Evolutionary conservation across 768 basidiomycete genomes (phyloP), one percentile per base, ranked within the genome.

Genomic region (Amanita exitialis): DNA sequence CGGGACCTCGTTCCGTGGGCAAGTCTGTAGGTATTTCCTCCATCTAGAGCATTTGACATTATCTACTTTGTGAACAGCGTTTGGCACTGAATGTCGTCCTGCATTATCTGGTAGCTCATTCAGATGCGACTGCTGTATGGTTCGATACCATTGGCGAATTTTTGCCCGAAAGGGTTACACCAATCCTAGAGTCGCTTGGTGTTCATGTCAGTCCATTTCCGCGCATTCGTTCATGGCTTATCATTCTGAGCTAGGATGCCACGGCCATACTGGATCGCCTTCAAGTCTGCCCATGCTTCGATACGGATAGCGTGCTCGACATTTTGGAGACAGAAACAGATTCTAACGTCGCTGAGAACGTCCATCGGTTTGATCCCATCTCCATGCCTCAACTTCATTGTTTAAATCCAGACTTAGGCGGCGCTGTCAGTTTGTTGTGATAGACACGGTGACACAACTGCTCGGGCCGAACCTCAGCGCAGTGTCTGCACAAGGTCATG

Each of bases 121-220:
- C 55, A 16, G 56, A 70, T n/a, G 62, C 69, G 2, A 69, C 61
- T 45, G 78, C 71, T 1, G 59, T 79, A 4, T 90, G 88, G 88
- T 73, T 90, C 42, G 87, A 90, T 58, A 83, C 82, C 8, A 73
- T 72, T 0, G 84, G 86, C 1, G 78, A 78, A 54, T 86, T 89
- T 60, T 75, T 82, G 34, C 67, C 69, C 0, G 75, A 78, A 20
- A 68, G 69, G 35, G 73, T 78, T 2, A 54, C 63, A 3, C 58
- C 66, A 18, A 57, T 80, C 15, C 54, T 79, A 25, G 53, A 61
- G 49, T 57, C 57, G 12, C 56, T 60, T 43, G 54, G 56, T 54
- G 64, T 56, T 56, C 51, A 37, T 44, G 51, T 52, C 60, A 62
- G 27, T 39, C 42, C 36, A 23, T 35, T 27, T 28, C 42, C 44